Base-by-base conservation (phyloP, 495 filamentous ascomycete genomes). In the Penicillium soppii region DNA sequence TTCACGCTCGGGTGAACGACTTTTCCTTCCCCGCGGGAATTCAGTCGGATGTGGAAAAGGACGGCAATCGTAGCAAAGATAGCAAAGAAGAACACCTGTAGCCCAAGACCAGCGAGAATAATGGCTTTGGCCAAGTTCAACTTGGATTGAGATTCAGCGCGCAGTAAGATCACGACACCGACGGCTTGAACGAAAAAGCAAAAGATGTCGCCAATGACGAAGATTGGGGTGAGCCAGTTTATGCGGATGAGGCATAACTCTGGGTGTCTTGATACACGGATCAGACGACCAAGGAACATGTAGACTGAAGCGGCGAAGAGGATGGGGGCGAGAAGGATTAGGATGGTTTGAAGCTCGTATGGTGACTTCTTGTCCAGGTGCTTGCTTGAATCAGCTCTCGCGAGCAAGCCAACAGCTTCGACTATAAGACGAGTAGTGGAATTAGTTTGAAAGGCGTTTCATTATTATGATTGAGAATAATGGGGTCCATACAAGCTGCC, bases 251-350 rank as follows among this genome's bases (percentile, higher is more conserved):
- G 21, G 0, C 38, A 55, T n/a, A 55, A 45, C 15, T 55, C 30
- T 6, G 52, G 32, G 15, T 49, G 39, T 23, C 46, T 36, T 73
- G 67, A 84, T 59, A 76, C 78, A 57, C 70, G 73, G 12, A 87
- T 76, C 69, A 87, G 69, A 8, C 85, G 73, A 1, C 79, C 83
- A 40, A 86, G 63, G 19, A 80, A 75, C 83, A 86, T 85, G 72
- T 88, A 88, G 17, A 75, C 70, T 51, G 78, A 85, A 0, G 84
- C 83, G 29, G 87, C 84, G 53, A 83, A 45, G 6, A 55, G 40
- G 19, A 50, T 46, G 15, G 52, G 46, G 1, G 45, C 52, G 21
- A 50, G 40, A 22, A 55, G 44, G 23, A 55, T 45, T 10, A 55
- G 25, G 8, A 55, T 16, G 17, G n/a, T 29, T 39, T 55, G 52